Conservation (phyloP, 768 basidiomycete species). For the Favolaschia claudopus region DNA sequence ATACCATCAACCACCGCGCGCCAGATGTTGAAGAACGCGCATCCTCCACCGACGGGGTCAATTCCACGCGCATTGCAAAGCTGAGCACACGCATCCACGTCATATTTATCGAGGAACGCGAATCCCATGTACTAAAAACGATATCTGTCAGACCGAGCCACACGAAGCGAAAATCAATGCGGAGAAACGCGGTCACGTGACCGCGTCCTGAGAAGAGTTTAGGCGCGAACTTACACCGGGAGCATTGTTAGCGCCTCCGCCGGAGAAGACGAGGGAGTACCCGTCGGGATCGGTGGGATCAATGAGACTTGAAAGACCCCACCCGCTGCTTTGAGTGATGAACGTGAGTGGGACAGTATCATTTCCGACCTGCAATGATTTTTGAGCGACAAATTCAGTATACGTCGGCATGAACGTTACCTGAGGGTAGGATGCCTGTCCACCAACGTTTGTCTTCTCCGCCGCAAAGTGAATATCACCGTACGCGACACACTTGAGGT, state of each 20-base stretch:
- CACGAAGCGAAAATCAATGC: no score
- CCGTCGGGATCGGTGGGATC: conserved; percentile 51
- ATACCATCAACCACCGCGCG: conserved; percentile 51
- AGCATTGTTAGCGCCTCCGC: conserved; percentile 55
- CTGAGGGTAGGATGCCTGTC: conserved; percentile 45
- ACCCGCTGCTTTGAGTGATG: conserved; percentile 53
- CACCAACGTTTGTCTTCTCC: conserved; percentile 55
- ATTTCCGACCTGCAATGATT: conserved; percentile 27
- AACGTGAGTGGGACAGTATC: conserved; percentile 36
- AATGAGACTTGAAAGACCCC: conserved; percentile 42
- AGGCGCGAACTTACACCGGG: conserved; percentile 44
- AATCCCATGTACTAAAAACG: conserved; percentile 63
- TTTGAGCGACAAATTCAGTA: background rate
- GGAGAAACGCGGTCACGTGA: background rate
- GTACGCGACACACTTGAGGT: conserved; percentile 55
- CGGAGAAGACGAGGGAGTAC: conserved; percentile 53
- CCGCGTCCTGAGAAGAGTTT: background rate
- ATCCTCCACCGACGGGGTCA: conserved; percentile 50
- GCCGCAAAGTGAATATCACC: conserved; percentile 48
- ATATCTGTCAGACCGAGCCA: no score
- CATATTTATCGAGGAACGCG: conserved; percentile 53
- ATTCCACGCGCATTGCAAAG: conserved; percentile 51
- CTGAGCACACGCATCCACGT: conserved; percentile 51
- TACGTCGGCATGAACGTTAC: background rate
- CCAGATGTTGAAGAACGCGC: conserved; percentile 62